Base-by-base conservation (phyloP, 164 flowering plant species). In the Liriodendron chinense region DNA sequence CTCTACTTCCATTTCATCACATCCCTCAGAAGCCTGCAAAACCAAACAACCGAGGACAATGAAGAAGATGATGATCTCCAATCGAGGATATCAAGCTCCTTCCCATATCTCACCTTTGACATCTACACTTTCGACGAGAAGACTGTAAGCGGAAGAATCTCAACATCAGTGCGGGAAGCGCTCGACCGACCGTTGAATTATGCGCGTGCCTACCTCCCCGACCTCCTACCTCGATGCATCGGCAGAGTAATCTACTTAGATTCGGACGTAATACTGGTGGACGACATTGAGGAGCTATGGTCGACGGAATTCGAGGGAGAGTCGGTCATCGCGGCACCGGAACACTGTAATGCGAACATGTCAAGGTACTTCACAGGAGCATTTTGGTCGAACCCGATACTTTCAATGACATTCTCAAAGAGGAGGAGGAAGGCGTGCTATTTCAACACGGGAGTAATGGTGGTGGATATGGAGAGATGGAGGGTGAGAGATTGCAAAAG, bases 391-490 rank as follows among this genome's bases (percentile, higher is more conserved):
- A 81, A 85, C 50, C 71, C 74, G 3, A 62, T 78, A 1, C 48
- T 26, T 6, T 24, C 85, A 0, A 18, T 24, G 20, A 83, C 75
- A 9, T 86, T 89, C 26, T 9, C 6, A 34, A 34, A 34, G 3
- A 34, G 43, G 8, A 62, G 72, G 8, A 65, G 61, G 1, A 80
- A 47, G 7, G 75, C 89, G 0, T 89, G 92, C 65, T 89, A 89
- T 72, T 89, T 89, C 82, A 89, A 89, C 68, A 89, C 90, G 1
- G 92, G 90, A 2, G 92, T 89, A 75, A 89, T 89, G 92, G 91
- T 89, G 65, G 85, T 89, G 83, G 88, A 89, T 77, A 74, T 89
- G 78, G 84, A 1, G 61, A 79, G 72, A 28, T 88, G 88, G 89
- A 86, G 92, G 71, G 75, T 59, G 20, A 85, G 84, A 2, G 83